Evolutionary conservation across 768 basidiomycete species (phyloP).

Genomic region (Coprinopsis marcescibilis): DNA sequence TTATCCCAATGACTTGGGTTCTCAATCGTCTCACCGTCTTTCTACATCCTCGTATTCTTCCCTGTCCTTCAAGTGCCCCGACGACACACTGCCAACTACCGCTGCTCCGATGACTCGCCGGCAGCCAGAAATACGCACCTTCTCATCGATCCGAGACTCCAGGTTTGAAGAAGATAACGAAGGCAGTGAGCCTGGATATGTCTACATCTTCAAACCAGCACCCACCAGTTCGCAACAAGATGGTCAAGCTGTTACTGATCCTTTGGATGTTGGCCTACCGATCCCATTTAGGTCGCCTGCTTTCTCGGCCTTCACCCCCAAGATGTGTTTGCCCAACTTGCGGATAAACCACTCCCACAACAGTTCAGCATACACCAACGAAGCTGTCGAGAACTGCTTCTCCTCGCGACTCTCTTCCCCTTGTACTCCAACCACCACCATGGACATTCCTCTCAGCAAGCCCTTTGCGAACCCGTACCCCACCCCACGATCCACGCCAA

Average conservation of each 20-base stretch:
- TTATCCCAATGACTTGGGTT: background rate
- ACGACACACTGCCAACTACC: constrained; percentile 1
- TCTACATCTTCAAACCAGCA: constrained; percentile 8
- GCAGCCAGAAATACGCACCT: no score
- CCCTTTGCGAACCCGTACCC: constrained; percentile 9
- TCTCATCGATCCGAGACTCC: constrained; percentile 1
- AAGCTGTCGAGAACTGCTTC: constrained; percentile 6
- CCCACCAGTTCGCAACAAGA: background rate
- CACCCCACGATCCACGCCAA: constrained; percentile 11
- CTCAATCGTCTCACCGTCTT: constrained; percentile 1
- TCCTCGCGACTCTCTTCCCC: constrained; percentile 2
- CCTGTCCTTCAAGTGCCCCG: constrained; percentile 7
- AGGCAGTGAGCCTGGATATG: constrained; percentile 7
- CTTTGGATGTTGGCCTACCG: constrained; percentile 7
- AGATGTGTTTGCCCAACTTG: background rate
- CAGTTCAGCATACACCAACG: constrained; percentile 3
- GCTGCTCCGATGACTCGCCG: constrained; percentile 5
- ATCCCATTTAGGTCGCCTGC: background rate
- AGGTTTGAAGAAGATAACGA: constrained; percentile 9
- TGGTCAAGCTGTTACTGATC: background rate
- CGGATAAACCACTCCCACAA: background rate
- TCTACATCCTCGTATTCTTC: constrained; percentile 8
- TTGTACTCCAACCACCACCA: constrained; percentile 2
- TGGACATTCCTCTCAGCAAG: constrained; percentile 8
- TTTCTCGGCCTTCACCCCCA: background rate